Conservation (phyloP, 78 protist species). For the Dictyostelium discoideum region DNA sequence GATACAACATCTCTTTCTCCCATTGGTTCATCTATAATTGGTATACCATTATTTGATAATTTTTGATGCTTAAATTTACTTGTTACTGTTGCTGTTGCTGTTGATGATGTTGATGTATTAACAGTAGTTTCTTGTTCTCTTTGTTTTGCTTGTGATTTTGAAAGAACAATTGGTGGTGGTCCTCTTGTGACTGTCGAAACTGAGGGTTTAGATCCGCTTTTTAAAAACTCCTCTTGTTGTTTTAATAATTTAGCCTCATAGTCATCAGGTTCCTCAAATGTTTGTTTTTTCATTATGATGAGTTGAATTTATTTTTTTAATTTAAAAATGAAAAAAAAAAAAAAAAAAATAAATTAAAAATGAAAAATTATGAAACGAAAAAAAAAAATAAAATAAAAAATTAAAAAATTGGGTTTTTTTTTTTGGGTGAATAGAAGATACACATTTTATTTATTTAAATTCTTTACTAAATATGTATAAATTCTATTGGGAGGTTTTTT, state of each 20-base stretch:
- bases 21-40: slow-evolving; percentile 44
- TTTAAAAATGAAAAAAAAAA: no score
- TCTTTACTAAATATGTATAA: neutral
- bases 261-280: neutral
- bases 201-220: slow-evolving; percentile 47
- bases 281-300: neutral
- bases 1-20: slow-evolving; percentile 57
- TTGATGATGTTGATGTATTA: neutral
- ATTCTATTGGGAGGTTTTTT: neutral
- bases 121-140: neutral
- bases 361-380: no score
- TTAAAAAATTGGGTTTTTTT: no score
- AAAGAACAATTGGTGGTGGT: slow-evolving; percentile 33
- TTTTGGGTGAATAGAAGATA: neutral
- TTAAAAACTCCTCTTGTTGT: slow-evolving; percentile 66
- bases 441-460: neutral
- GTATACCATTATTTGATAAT: slow-evolving; percentile 19
- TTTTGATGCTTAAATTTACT: slow-evolving; percentile 10
- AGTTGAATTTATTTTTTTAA: no score
- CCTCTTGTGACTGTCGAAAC: slow-evolving; percentile 2
- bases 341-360: no score
- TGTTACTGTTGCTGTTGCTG: neutral
- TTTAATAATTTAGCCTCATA: slow-evolving; percentile 35
- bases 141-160: neutral
- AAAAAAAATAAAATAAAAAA: no score